phyloP scores from a whole-genome alignment of 2,329 filamentous ascomycete genomes.

The Fusarium camptoceras region DNA sequence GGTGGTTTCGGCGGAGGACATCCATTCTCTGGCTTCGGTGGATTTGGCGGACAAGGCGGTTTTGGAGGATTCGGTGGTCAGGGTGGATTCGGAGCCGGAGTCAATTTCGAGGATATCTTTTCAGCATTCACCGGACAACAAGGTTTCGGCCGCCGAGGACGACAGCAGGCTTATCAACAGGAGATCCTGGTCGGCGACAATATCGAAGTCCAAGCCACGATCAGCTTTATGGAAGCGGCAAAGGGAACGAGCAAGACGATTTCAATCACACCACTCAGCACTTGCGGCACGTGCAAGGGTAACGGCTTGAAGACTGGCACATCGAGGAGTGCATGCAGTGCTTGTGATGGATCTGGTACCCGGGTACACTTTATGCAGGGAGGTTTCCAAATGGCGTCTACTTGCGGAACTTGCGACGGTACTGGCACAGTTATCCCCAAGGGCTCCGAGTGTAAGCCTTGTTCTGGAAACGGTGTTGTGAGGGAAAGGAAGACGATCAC shows the following conservation, averaged over 20 bases:
- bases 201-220: slow-evolving; percentile 92
- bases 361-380: slow-evolving; percentile 90
- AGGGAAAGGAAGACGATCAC: slow-evolving; percentile 85
- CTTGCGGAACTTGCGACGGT: slow-evolving; percentile 84
- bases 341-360: slow-evolving; percentile 87
- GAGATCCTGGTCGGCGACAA: slow-evolving; percentile 93
- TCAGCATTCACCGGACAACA: slow-evolving; percentile 78
- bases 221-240: slow-evolving; percentile 95
- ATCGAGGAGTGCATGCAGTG: slow-evolving; percentile 77
- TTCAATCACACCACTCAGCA: slow-evolving; percentile 80
- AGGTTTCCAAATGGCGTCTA: slow-evolving; percentile 95
- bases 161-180: slow-evolving; percentile 74
- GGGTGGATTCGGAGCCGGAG: slow-evolving; percentile 81
- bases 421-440: slow-evolving; percentile 80
- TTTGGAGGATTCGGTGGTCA: slow-evolving; percentile 51
- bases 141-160: slow-evolving; percentile 62
- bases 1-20: slow-evolving; percentile 73
- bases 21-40: slow-evolving; percentile 69
- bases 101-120: slow-evolving; percentile 98
- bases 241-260: slow-evolving; percentile 93
- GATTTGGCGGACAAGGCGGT: slow-evolving; percentile 35
- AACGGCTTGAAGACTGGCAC: slow-evolving; percentile 86
- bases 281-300: slow-evolving; percentile 86
- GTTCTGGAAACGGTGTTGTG: slow-evolving; percentile 84
- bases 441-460: slow-evolving; percentile 83